These are phyloP conservation scores for Begonia fuchsioides DNA, from an alignment of 306 rosid genomes.

Conservation along the genomic window DNA sequence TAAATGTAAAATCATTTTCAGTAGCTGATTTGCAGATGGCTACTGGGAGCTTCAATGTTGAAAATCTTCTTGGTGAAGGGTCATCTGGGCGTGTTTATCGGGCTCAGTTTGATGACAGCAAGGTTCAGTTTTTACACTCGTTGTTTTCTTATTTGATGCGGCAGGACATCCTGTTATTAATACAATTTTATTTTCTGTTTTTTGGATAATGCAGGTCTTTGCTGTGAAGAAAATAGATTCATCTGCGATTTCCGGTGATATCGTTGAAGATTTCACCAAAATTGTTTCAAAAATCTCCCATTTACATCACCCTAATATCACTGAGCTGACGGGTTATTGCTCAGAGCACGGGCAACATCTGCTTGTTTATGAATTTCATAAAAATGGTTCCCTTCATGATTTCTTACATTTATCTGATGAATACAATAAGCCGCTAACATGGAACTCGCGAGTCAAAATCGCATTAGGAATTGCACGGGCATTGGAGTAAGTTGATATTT, in stretches of 20 bases:
- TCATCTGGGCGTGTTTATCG: slow-evolving; percentile 91
- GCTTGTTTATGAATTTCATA: slow-evolving; percentile 73
- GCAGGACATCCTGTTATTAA: background rate
- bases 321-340: slow-evolving; percentile 91
- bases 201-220: slow-evolving; percentile 45
- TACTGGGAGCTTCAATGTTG: slow-evolving; percentile 86
- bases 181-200: background rate
- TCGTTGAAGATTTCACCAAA: slow-evolving; percentile 52
- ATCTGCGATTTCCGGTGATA: slow-evolving; percentile 36
- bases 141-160: background rate
- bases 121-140: slow-evolving; percentile 31
- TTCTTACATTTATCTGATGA: slow-evolving; percentile 84
- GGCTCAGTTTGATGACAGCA: slow-evolving; percentile 77
- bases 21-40: slow-evolving; percentile 94
- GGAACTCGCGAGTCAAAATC: slow-evolving; percentile 94
- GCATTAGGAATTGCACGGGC: slow-evolving; percentile 97
- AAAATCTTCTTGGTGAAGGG: slow-evolving; percentile 85
- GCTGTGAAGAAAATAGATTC: slow-evolving; percentile 95
- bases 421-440: slow-evolving; percentile 72
- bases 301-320: slow-evolving; percentile 80
- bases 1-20: slow-evolving; percentile 66
- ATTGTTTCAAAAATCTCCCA: slow-evolving; percentile 56
- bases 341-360: slow-evolving; percentile 92
- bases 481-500: slow-evolving; percentile 59
- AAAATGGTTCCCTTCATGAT: slow-evolving; percentile 77